Evolutionary conservation across 2,329 filamentous ascomycete genomes (phyloP).

Genomic region (Calonectria crousiana): DNA sequence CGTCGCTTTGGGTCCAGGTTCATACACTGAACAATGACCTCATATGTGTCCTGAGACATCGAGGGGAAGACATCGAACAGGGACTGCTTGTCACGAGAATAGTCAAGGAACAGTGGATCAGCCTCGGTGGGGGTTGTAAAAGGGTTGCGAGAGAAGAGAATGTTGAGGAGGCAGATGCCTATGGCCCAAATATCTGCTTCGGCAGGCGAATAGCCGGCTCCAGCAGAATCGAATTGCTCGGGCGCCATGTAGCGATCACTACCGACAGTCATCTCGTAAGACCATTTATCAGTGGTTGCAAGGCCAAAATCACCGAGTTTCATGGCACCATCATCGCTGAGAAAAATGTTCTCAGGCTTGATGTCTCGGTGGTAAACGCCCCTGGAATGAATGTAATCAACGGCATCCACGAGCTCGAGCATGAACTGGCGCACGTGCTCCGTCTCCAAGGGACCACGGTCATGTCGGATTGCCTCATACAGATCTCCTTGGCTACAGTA

Average conservation of each 20-base stretch:
- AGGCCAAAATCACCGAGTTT: slow-evolving; percentile 98
- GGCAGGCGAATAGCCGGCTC: slow-evolving; percentile 89
- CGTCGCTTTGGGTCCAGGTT: slow-evolving; percentile 91
- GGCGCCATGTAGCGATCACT: slow-evolving; percentile 99
- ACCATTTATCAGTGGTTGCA: slow-evolving; percentile 90
- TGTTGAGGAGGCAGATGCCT: slow-evolving; percentile 95
- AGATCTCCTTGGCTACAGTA: slow-evolving; percentile 96
- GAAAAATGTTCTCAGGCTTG: slow-evolving; percentile 99
- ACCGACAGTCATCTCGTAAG: slow-evolving; percentile 91
- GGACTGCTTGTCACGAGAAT: slow-evolving; percentile 91
- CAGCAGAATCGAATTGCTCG: slow-evolving; percentile 93
- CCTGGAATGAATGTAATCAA: slow-evolving; percentile 90
- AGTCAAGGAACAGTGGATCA: slow-evolving; percentile 95
- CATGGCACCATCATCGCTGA: slow-evolving; percentile 87
- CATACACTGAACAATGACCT: slow-evolving; percentile 91
- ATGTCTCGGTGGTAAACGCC: slow-evolving; percentile 97
- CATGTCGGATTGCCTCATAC: slow-evolving; percentile 94
- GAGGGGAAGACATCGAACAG: slow-evolving; percentile 98
- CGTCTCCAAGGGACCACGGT: slow-evolving; percentile 90
- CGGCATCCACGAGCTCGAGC: slow-evolving; percentile 90
- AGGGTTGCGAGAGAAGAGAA: slow-evolving; percentile 95
- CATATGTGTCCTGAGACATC: slow-evolving; percentile 98
- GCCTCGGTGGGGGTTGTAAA: slow-evolving; percentile 91
- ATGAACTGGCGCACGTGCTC: slow-evolving; percentile 98
- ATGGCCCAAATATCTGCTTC: slow-evolving; percentile 98